Percentiles rank a stretch among this genome's conserved stretches.
Conservation (phyloP, 371 early-diverging fungal genomes). For the Mucor plumbeus region DNA sequence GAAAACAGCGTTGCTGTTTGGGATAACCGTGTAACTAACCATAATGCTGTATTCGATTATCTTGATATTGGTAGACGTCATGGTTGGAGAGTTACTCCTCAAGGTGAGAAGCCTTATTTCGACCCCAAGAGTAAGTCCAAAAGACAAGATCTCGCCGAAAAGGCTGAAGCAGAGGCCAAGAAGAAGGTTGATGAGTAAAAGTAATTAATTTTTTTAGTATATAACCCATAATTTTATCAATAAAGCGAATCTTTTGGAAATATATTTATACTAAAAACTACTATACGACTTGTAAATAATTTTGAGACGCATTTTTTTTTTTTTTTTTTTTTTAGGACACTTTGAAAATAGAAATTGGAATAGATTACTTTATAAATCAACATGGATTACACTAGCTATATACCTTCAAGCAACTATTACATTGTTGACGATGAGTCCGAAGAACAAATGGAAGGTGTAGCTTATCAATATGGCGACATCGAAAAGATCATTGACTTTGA, state of each 20-base stretch:
- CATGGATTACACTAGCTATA: slow-evolving; percentile 11
- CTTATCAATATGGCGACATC: slow-evolving; percentile 23
- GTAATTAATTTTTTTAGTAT: too few relatives aligned
- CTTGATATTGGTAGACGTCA: slow-evolving; percentile 43
- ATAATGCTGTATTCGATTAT: slow-evolving; percentile 64
- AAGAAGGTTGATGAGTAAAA: background rate
- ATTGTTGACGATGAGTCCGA: slow-evolving; percentile 13
- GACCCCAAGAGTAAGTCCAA: slow-evolving; percentile 54
- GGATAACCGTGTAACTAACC: slow-evolving; percentile 65
- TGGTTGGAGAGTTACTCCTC: slow-evolving; percentile 58
- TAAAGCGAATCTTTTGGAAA: too few relatives aligned
- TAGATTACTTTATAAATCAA: too few relatives aligned
- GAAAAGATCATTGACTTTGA: slow-evolving; percentile 25
- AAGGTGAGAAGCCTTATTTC: slow-evolving; percentile 61
- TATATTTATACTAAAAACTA: too few relatives aligned
- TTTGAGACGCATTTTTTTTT: too few relatives aligned
- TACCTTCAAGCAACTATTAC: slow-evolving; percentile 17
- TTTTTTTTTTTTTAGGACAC: too few relatives aligned
- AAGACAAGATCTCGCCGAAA: slow-evolving; percentile 23
- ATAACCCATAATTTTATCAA: too few relatives aligned
- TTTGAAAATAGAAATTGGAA: too few relatives aligned
- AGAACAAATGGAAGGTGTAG: slow-evolving; percentile 24
- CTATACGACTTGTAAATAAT: too few relatives aligned
- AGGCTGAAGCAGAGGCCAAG: background rate
- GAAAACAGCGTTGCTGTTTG: slow-evolving; percentile 71